phyloP scores from a whole-genome alignment of 495 filamentous ascomycete species.

The Hypoxylon cercidicola region DNA sequence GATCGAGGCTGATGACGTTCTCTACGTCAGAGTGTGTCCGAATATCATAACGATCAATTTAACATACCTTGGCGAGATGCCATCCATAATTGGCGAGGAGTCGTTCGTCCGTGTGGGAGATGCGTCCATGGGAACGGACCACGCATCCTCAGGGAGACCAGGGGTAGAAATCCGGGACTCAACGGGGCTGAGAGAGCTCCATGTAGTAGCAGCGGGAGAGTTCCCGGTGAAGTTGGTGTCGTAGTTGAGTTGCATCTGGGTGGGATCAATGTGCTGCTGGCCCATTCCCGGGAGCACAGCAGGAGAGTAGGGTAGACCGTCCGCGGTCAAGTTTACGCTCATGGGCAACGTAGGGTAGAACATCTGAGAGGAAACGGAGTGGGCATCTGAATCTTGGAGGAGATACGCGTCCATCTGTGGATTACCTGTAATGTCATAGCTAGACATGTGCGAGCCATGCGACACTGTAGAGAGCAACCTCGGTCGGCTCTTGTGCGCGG shows the following conservation, averaged over 20 bases:
- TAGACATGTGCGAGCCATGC: constrained; percentile 57
- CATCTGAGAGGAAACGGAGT: constrained; percentile 55
- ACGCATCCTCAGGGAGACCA: constrained; percentile 56
- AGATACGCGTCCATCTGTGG: constrained; percentile 59
- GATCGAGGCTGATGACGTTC: constrained; percentile 46
- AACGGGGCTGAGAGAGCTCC: constrained; percentile 61
- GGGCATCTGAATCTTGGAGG: constrained; percentile 57
- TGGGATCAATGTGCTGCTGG: constrained; percentile 53
- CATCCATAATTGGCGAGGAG: constrained; percentile 57
- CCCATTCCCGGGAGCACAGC: constrained; percentile 50
- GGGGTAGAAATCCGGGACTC: constrained; percentile 61
- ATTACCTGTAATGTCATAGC: constrained; percentile 62
- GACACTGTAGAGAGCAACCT: constrained; percentile 57
- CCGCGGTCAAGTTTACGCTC: constrained; percentile 49
- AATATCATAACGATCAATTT: constrained; percentile 30
- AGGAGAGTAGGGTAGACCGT: constrained; percentile 55
- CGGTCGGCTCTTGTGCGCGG: constrained; percentile 55
- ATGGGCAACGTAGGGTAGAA: constrained; percentile 54
- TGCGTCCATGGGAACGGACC: constrained; percentile 54
- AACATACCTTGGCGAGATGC: constrained; percentile 63
- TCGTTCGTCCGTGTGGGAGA: constrained; percentile 57
- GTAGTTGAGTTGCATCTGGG: constrained; percentile 58
- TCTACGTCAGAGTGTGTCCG: constrained; percentile 42
- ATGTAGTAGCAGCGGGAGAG: constrained; percentile 56
- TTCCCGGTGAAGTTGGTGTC: constrained; percentile 53